These are phyloP conservation scores for Aspergillus sp. DNA, from an alignment of 2,329 filamentous ascomycete genomes.

Conservation along the genomic window DNA sequence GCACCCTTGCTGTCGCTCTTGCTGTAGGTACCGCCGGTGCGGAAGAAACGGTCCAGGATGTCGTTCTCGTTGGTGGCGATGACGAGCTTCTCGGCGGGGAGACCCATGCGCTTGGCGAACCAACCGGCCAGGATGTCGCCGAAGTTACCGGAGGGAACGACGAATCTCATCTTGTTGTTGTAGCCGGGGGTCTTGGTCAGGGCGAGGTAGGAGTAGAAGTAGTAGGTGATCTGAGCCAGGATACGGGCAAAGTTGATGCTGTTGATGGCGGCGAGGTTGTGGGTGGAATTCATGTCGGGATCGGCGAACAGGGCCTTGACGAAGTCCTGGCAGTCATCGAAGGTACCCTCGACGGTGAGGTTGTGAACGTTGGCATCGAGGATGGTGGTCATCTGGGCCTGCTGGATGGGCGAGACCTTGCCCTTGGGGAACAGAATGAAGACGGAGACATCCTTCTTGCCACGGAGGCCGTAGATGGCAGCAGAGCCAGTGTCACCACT, in stretches of 20 bases:
- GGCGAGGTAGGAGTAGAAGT: slow-evolving; percentile 91
- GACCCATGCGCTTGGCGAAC: slow-evolving; percentile 86
- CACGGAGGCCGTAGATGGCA: slow-evolving; percentile 90
- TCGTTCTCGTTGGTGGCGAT: slow-evolving; percentile 98
- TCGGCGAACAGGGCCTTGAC: slow-evolving; percentile 93
- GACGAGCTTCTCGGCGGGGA: slow-evolving; percentile 83
- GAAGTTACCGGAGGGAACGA: slow-evolving; percentile 95
- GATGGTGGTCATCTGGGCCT: slow-evolving; percentile 96
- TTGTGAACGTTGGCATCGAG: slow-evolving; percentile 91
- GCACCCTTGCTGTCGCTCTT: slow-evolving; percentile 68
- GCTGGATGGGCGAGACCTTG: slow-evolving; percentile 86
- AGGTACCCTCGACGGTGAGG: slow-evolving; percentile 82
- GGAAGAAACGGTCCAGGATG: slow-evolving; percentile 94
- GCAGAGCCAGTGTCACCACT: slow-evolving; percentile 88
- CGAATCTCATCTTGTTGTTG: slow-evolving; percentile 68
- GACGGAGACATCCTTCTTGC: slow-evolving; percentile 95
- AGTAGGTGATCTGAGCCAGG: slow-evolving; percentile 94
- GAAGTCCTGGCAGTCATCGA: slow-evolving; percentile 96
- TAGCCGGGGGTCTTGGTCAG: slow-evolving; percentile 65
- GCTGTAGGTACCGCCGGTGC: slow-evolving; percentile 77
- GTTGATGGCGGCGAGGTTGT: slow-evolving; percentile 90
- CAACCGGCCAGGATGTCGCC: slow-evolving; percentile 87
- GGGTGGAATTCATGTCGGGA: slow-evolving; percentile 74
- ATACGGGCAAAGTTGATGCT: slow-evolving; percentile 97
- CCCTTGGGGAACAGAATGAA: slow-evolving; percentile 94